Percentiles rank a stretch among this genome's conserved stretches.
These are phyloP conservation scores for Spiromastix sp. DNA, from an alignment of 2,329 filamentous ascomycete genomes.

Conservation along the genomic window DNA sequence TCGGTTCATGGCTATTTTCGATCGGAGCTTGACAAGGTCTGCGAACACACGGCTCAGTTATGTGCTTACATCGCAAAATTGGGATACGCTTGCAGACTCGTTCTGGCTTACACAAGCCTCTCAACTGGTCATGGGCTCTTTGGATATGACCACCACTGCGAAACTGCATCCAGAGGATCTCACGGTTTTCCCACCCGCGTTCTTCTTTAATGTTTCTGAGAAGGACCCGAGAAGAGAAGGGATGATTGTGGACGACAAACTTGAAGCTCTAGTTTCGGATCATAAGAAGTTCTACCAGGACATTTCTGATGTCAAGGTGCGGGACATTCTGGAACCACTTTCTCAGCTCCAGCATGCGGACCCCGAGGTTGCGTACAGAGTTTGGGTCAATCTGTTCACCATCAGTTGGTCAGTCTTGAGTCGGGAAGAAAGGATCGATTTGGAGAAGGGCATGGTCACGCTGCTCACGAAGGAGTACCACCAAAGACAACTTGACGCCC, in stretches of 20 bases:
- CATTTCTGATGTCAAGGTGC: constrained; percentile 73
- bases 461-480: constrained; percentile 94
- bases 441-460: constrained; percentile 83
- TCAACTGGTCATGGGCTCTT: constrained; percentile 79
- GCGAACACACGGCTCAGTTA: constrained; percentile 83
- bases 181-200: constrained; percentile 61
- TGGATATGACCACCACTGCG: constrained; percentile 72
- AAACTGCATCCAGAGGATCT: constrained; percentile 80
- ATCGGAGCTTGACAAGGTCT: constrained; percentile 85
- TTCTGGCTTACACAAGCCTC: constrained; percentile 97
- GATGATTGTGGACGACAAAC: constrained; percentile 69
- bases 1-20: constrained; percentile 92
- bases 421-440: constrained; percentile 77
- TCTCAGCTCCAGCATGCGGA: constrained; percentile 88
- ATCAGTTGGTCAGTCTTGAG: constrained; percentile 85
- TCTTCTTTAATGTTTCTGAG: constrained; percentile 61
- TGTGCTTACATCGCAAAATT: constrained; percentile 85
- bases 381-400: constrained; percentile 87
- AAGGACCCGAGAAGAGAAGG: constrained; percentile 55
- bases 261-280: constrained; percentile 65
- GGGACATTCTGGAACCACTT: constrained; percentile 82
- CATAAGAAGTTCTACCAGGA: constrained; percentile 79
- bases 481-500: constrained; percentile 82
- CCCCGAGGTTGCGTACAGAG: constrained; percentile 65
- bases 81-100: constrained; percentile 87